Conservation (phyloP, 2,329 filamentous ascomycete genomes). For the Aspergillus flavus region DNA sequence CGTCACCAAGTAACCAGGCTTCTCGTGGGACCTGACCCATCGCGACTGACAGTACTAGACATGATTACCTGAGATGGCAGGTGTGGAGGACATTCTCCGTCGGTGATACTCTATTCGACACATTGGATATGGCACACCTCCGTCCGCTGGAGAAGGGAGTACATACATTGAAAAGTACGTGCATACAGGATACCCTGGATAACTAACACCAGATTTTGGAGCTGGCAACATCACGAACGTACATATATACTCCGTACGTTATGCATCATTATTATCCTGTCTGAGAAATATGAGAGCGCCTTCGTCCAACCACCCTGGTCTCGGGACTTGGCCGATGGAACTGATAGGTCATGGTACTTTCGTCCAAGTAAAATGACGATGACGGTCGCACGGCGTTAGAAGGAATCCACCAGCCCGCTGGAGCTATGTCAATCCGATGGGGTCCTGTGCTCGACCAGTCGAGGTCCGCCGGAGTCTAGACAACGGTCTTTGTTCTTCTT, state of each 20-base stretch:
- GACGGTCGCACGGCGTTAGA: conserved; percentile 9
- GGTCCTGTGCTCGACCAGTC: conserved; percentile 22
- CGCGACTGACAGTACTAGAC: background rate
- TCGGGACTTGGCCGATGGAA: conserved; percentile 12
- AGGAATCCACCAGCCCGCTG: conserved; percentile 17
- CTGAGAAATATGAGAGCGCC: background rate
- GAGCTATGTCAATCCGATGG: conserved; percentile 15
- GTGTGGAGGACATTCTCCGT: background rate
- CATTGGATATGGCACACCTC: background rate
- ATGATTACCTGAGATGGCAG: background rate
- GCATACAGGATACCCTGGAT: background rate
- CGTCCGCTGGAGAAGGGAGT: background rate
- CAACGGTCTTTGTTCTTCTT: conserved; percentile 4
- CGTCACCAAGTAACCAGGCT: background rate
- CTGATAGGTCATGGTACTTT: conserved; percentile 25
- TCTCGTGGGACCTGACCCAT: background rate
- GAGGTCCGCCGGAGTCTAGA: conserved; percentile 28
- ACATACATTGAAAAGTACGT: background rate
- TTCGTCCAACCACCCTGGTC: conserved; percentile 1
- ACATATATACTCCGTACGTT: background rate
- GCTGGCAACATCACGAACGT: background rate
- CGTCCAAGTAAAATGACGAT: conserved; percentile 10
- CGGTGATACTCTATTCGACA: background rate
- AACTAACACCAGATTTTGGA: conserved; percentile 4
- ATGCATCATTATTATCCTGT: conserved; percentile 1